These are phyloP conservation scores for Sporothrix phasma DNA, from an alignment of 2,329 filamentous ascomycete species.

Conservation along the genomic window DNA sequence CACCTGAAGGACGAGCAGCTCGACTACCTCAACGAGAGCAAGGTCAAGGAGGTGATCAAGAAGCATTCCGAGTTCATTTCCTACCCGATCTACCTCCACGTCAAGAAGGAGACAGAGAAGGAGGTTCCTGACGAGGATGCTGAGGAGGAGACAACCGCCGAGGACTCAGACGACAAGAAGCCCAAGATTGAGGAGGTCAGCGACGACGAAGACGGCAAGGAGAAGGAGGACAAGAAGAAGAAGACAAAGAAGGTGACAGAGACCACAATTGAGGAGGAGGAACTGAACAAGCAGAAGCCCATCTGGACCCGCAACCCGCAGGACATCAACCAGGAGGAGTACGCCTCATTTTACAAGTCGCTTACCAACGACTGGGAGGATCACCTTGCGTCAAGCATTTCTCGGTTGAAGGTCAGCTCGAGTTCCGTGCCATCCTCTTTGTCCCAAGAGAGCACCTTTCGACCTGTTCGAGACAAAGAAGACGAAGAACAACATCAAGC, in stretches of 20 bases:
- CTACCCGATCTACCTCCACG: conserved; percentile 99
- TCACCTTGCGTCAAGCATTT: conserved; percentile 99
- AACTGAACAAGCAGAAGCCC: conserved; percentile 99
- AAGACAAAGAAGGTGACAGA: conserved; percentile 99
- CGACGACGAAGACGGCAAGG: conserved; percentile 70
- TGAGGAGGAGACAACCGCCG: conserved; percentile 38
- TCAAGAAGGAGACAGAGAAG: conserved; percentile 97
- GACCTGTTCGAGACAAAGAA: conserved; percentile 99
- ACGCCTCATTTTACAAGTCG: conserved; percentile 99
- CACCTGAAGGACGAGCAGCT: conserved; percentile 99
- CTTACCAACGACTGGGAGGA: conserved; percentile 99
- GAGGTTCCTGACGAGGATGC: conserved; percentile 96
- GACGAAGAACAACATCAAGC: conserved; percentile 99
- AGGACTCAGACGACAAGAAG: conserved; percentile 85
- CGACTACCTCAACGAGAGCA: conserved; percentile 96
- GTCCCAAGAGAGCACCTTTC: conserved; percentile 99
- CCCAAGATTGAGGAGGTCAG: conserved; percentile 89
- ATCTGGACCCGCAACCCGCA: conserved; percentile 98
- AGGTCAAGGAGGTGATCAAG: conserved; percentile 99
- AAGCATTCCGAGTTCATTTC: conserved; percentile 99
- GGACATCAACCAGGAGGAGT: conserved; percentile 94
- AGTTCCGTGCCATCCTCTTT: conserved; percentile 99
- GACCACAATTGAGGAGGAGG: conserved; percentile 96
- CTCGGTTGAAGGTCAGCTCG: conserved; percentile 99
- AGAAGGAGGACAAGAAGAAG: conserved; percentile 71